Evolutionary conservation across 306 rosid species (phyloP), one percentile per base, ranked within the genome.

Genomic region (Prunus armeniaca): DNA sequence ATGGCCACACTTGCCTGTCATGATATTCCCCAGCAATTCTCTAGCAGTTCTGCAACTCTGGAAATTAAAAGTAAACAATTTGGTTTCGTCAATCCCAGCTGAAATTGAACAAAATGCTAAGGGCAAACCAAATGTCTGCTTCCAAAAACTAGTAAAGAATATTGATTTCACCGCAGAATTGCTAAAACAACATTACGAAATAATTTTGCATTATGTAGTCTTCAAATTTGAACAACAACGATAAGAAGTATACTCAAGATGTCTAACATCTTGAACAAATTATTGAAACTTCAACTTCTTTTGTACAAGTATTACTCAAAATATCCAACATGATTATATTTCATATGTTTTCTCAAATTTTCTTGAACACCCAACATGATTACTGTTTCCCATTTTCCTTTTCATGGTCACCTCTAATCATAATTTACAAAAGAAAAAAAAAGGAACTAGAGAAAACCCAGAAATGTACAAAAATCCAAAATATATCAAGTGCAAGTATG

Each of bases 1-100:
- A 54, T 2, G 30, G 24, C 45, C 30, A 76, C 67, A 79, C 87
- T 82, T 84, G 84, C 96, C 96, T 89, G 86, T 82, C 82, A 87
- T 41, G 65, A 87, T 11, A 56, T 61, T 63, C 72, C 84, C 84
- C 27, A 77, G 34, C 56, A 84, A n/a, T 43, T 82, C 74, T 78
- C 83, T 79, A 17, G 86, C 71, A 50, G 76, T 79, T 69, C 82
- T 73, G 69, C 71, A 70, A 34, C 84, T 67, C 97, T 91, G 85
- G 84, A 75, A 13, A 74, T 60, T 71, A 24, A 76, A 65, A 71
- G 41, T 5, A 66, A 30, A 30, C 27, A 68, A 38, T 7, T 38
- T 38, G 13, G 50, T n/a, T 62, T 54, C 34, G 34, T 30, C 49
- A 50, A 51, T 51, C 28, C 45, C 47, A 64, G 22, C 24, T 18